Evolutionary conservation across 129 eudicot genomes (phyloP).

Genomic region (Dittrichia graveolens): DNA sequence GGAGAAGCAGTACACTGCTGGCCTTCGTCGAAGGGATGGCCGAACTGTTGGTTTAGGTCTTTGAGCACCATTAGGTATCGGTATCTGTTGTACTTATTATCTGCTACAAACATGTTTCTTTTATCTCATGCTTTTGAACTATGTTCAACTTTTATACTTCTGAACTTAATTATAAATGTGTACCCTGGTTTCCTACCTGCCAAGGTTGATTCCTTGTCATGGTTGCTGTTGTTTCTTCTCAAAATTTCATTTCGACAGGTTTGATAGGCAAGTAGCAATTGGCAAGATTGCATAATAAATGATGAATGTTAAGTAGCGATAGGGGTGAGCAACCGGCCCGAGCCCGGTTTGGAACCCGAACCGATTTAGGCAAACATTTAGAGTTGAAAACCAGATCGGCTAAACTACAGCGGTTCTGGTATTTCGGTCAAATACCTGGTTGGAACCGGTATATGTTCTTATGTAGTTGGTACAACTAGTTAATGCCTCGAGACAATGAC

Average conservation of each 20-base stretch:
- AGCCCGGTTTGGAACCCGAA: too few species aligned
- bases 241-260: background rate
- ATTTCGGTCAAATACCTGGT: too few species aligned
- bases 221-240: background rate
- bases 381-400: too few species aligned
- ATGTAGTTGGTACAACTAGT: too few species aligned
- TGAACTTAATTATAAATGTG: constrained; percentile 8
- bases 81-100: constrained; percentile 36
- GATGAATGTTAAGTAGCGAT: too few species aligned
- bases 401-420: too few species aligned
- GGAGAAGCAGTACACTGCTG: constrained; percentile 94
- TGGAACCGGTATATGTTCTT: too few species aligned
- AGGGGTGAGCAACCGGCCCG: too few species aligned
- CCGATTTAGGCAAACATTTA: too few species aligned
- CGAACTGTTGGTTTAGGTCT: constrained; percentile 98
- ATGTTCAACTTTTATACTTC: constrained; percentile 4
- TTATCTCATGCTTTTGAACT: constrained; percentile 1
- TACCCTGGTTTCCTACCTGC: constrained; percentile 2
- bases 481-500: too few species aligned
- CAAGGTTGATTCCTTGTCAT: background rate
- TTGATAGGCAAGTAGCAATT: background rate
- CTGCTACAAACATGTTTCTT: constrained; percentile 17
- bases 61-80: constrained; percentile 30
- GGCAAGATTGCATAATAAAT: background rate
- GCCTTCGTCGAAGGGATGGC: constrained; percentile 91